Conservation (phyloP, 2,329 filamentous ascomycete genomes). For the Graphilbum ipis-grandicollis region DNA sequence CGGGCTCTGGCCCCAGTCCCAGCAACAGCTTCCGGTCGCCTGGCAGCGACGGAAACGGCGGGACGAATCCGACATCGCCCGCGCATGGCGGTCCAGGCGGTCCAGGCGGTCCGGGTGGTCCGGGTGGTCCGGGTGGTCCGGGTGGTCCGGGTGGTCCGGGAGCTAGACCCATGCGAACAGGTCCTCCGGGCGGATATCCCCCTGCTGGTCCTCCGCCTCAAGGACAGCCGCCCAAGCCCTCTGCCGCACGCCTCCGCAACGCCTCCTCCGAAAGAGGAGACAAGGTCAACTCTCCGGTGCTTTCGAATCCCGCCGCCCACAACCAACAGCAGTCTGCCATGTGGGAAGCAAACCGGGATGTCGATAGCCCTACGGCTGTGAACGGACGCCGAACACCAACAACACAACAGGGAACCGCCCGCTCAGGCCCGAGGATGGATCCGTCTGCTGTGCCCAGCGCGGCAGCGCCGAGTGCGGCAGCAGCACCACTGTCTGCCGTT, state of each 20-base stretch:
- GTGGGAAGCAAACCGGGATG: slow-evolving; percentile 23
- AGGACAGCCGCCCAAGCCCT: slow-evolving; percentile 33
- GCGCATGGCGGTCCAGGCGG: slow-evolving; percentile 7
- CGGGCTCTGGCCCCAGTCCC: slow-evolving; percentile 18
- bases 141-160: slow-evolving; percentile 6
- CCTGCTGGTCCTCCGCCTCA: slow-evolving; percentile 37
- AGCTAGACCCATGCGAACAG: slow-evolving; percentile 18
- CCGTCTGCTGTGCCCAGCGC: slow-evolving; percentile 7
- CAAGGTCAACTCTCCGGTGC: slow-evolving; percentile 18
- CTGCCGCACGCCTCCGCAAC: slow-evolving; percentile 25
- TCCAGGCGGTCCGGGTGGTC: not conserved
- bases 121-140: too few species aligned
- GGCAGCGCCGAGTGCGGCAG: too few species aligned
- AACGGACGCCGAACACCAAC: slow-evolving; percentile 26
- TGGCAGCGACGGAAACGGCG: slow-evolving; percentile 19
- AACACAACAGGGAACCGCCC: slow-evolving; percentile 18
- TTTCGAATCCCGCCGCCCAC: slow-evolving; percentile 6
- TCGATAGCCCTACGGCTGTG: slow-evolving; percentile 34
- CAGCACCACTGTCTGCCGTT: not conserved
- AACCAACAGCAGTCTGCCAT: too few species aligned
- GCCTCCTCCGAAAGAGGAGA: slow-evolving; percentile 29
- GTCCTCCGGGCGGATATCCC: slow-evolving; percentile 29
- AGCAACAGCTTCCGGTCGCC: slow-evolving; percentile 24
- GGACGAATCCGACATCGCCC: slow-evolving; percentile 13
- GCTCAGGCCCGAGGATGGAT: slow-evolving; percentile 19